Evolutionary conservation across 306 rosid genomes (phyloP).

Genomic region (Citrullus amarus): DNA sequence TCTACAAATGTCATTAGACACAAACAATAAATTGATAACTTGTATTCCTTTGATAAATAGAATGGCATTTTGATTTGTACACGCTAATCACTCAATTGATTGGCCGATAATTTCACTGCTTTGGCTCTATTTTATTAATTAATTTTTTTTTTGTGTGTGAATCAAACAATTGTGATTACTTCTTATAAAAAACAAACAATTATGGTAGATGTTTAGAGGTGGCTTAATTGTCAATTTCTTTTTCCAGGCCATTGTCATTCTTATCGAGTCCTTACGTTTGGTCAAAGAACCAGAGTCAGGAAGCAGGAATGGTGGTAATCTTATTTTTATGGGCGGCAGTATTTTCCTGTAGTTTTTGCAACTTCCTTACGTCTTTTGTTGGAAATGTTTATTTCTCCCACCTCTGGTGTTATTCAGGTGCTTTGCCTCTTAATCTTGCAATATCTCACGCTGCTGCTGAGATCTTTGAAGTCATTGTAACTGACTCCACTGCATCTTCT

Average conservation of each 20-base stretch:
- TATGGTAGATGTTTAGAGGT: not conserved
- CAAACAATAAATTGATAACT: not conserved
- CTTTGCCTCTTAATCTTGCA: slow-evolving; percentile 68
- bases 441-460: slow-evolving; percentile 94
- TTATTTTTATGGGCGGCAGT: not conserved
- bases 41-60: not conserved
- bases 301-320: slow-evolving; percentile 53
- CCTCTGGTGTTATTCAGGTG: slow-evolving; percentile 43
- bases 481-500: slow-evolving; percentile 80
- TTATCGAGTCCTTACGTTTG: slow-evolving; percentile 71
- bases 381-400: not conserved
- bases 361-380: not conserved
- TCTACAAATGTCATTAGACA: not conserved
- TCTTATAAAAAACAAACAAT: not conserved
- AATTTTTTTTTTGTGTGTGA: not conserved
- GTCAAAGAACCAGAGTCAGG: slow-evolving; percentile 66
- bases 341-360: not conserved
- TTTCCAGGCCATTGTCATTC: slow-evolving; percentile 59
- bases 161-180: not conserved
- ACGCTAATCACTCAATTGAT: not conserved
- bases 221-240: not conserved
- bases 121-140: not conserved
- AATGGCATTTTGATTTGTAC: not conserved
- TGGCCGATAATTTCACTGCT: not conserved
- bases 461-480: slow-evolving; percentile 92